Evolutionary conservation across 2,329 filamentous ascomycete species (phyloP).

Genomic region (Aphanocladium album): DNA sequence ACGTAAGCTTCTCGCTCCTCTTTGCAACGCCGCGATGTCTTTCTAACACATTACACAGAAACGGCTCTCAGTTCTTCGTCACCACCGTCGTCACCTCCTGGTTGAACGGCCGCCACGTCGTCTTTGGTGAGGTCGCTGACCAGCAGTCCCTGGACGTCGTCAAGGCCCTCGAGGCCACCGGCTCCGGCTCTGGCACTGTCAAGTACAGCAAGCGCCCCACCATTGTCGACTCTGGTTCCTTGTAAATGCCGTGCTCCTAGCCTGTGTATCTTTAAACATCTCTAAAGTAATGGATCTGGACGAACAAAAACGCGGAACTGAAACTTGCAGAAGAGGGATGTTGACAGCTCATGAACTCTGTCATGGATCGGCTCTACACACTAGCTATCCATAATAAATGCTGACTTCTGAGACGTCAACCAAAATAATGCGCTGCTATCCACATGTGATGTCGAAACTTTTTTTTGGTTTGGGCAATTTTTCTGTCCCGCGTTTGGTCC

Average conservation of each 20-base stretch:
- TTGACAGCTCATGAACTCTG: slow-evolving; percentile 1
- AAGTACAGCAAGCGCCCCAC: slow-evolving; percentile 53
- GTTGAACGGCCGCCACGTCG: slow-evolving; percentile 77
- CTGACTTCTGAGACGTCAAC: neutral
- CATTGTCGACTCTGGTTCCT: slow-evolving; percentile 50
- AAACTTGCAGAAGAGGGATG: neutral
- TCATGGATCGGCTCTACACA: neutral
- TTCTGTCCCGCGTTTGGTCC: neutral
- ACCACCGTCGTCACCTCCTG: slow-evolving; percentile 89
- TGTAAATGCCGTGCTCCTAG: slow-evolving; percentile 30
- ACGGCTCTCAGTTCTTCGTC: slow-evolving; percentile 97
- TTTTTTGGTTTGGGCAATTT: neutral
- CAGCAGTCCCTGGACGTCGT: slow-evolving; percentile 46
- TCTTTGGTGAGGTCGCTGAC: slow-evolving; percentile 70
- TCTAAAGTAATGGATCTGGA: slow-evolving; percentile 4
- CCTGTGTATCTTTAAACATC: slow-evolving; percentile 19
- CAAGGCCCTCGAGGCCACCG: slow-evolving; percentile 57
- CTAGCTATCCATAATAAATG: slow-evolving; percentile 7
- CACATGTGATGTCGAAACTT: neutral
- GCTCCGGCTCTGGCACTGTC: slow-evolving; percentile 49
- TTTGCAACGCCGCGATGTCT: neutral
- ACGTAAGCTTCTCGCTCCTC: slow-evolving; percentile 52
- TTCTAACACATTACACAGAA: slow-evolving; percentile 56
- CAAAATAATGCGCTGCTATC: neutral
- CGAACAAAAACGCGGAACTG: neutral